Evolutionary conservation across 495 filamentous ascomycete genomes (phyloP).

Genomic region (Terfezia claveryi): DNA sequence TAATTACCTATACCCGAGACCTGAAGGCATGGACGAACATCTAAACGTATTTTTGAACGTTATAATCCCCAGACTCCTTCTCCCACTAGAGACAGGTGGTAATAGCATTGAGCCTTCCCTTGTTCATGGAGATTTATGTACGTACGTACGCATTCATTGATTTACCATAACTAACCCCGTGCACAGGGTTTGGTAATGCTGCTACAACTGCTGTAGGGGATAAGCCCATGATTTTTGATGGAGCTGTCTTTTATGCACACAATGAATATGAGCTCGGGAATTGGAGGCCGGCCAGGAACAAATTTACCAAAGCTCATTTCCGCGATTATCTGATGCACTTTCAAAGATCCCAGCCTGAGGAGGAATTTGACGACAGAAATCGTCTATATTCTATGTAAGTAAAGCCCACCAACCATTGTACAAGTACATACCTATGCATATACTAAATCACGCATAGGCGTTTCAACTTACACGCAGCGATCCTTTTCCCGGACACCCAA

Average conservation of each 20-base stretch:
- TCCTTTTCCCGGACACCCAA: neutral
- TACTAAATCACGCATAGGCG: neutral
- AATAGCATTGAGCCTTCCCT: neutral
- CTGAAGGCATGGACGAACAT: conserved; percentile 19
- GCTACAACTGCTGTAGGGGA: neutral
- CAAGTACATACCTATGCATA: neutral
- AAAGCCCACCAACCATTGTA: neutral
- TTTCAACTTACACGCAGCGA: neutral
- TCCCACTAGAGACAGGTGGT: conserved; percentile 11
- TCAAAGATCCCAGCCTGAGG: neutral
- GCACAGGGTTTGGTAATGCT: neutral
- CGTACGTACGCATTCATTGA: too few relatives aligned
- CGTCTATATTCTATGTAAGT: neutral
- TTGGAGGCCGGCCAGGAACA: neutral
- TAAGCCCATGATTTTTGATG: neutral
- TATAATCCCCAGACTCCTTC: conserved; percentile 21
- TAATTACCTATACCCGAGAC: conserved; percentile 5
- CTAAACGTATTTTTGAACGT: conserved; percentile 12
- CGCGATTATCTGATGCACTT: neutral
- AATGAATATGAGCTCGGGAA: neutral
- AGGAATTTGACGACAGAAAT: neutral
- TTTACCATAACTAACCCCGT: too few relatives aligned
- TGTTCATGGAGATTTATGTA: neutral
- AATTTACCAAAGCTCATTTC: neutral
- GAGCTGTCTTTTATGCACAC: neutral